phyloP scores from a whole-genome alignment of 164 flowering plant genomes.

The Santalum album region DNA sequence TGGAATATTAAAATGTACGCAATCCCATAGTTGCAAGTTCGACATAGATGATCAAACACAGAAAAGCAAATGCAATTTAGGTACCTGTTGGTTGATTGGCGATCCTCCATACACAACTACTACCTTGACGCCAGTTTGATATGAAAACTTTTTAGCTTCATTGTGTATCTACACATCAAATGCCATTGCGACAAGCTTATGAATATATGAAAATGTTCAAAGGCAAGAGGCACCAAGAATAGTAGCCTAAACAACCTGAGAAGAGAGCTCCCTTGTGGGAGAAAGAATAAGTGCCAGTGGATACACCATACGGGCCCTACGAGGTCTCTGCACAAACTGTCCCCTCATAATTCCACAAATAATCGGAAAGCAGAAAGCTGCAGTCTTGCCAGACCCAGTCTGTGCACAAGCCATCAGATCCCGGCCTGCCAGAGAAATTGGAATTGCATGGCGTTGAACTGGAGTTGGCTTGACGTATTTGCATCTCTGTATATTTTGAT shows the following conservation, averaged over 20 bases:
- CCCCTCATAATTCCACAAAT: slow-evolving; percentile 66
- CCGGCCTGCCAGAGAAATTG: slow-evolving; percentile 56
- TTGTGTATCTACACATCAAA: slow-evolving; percentile 40
- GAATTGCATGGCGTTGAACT: slow-evolving; percentile 72
- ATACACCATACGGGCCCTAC: slow-evolving; percentile 45
- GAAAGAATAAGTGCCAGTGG: slow-evolving; percentile 76
- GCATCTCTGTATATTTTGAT: slow-evolving; percentile 54
- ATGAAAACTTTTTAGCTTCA: slow-evolving; percentile 55
- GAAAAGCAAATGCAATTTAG: neutral
- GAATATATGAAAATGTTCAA: neutral
- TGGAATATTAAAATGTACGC: too few relatives aligned
- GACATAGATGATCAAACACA: neutral
- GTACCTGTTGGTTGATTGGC: slow-evolving; percentile 54
- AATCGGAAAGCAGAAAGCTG: slow-evolving; percentile 79
- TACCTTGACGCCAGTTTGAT: slow-evolving; percentile 54
- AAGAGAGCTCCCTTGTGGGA: slow-evolving; percentile 74
- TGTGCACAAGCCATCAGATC: slow-evolving; percentile 87
- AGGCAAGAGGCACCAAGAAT: neutral
- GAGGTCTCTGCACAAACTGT: slow-evolving; percentile 41
- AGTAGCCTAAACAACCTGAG: slow-evolving; percentile 34
- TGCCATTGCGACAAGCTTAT: neutral
- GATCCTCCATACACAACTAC: slow-evolving; percentile 72
- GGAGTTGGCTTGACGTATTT: slow-evolving; percentile 82
- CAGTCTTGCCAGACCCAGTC: slow-evolving; percentile 86
- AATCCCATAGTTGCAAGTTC: too few relatives aligned